These are phyloP conservation scores for Centella asiatica DNA, from an alignment of 129 eudicot genomes.

Conservation along the genomic window DNA sequence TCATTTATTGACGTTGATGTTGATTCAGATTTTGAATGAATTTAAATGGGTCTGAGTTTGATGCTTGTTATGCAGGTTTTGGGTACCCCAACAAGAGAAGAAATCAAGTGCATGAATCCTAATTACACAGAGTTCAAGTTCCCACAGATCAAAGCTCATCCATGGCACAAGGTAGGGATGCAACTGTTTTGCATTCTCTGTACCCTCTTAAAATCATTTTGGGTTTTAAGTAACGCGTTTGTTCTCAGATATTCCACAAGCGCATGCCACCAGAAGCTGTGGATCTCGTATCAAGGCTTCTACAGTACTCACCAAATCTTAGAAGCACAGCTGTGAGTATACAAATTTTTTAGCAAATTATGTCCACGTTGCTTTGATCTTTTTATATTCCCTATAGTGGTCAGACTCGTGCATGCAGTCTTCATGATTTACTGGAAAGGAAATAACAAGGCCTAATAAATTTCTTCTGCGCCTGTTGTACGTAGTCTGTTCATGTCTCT, in stretches of 20 bases:
- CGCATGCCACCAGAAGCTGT: conserved; percentile 91
- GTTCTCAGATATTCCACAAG: conserved; percentile 71
- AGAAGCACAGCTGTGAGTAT: conserved; percentile 82
- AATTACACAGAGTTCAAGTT: conserved; percentile 86
- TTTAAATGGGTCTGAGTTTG: neutral
- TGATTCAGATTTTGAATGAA: neutral
- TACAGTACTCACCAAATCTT: conserved; percentile 85
- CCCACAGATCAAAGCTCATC: conserved; percentile 94
- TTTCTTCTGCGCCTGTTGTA: no score
- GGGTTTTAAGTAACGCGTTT: conserved; percentile 17
- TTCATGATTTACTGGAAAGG: no score
- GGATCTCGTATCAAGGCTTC: conserved; percentile 81
- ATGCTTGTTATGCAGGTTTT: conserved; percentile 39
- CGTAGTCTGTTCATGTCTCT: no score
- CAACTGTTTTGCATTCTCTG: neutral
- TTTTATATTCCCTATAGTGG: no score
- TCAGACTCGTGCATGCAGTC: no score
- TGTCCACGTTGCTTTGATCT: no score
- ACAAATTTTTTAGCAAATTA: neutral
- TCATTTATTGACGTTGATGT: no score
- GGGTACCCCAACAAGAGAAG: conserved; percentile 86
- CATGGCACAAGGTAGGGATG: conserved; percentile 76
- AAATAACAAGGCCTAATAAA: no score
- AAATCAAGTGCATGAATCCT: conserved; percentile 93
- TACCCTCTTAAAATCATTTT: neutral